phyloP scores from a whole-genome alignment of 345 rosid species.

The Murraya paniculata region DNA sequence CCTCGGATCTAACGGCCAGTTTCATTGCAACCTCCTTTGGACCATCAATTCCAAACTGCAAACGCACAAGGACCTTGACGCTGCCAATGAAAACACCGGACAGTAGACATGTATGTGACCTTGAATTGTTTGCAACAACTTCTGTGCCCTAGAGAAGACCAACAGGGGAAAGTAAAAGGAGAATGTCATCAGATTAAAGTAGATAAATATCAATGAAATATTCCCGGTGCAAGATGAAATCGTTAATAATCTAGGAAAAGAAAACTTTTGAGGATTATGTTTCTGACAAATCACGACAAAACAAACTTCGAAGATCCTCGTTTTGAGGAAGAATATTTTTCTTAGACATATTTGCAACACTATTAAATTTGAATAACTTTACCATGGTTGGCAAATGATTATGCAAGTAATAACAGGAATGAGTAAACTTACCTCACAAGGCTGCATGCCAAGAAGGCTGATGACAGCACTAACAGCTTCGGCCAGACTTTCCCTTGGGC shows the following conservation, averaged over 20 bases:
- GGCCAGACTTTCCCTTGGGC: conserved; percentile 80
- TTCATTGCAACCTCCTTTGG: conserved; percentile 90
- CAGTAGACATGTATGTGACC: conserved; percentile 86
- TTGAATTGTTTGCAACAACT: conserved; percentile 73
- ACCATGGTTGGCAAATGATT: neutral
- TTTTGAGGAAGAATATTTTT: neutral
- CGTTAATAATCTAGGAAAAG: neutral
- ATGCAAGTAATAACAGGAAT: neutral
- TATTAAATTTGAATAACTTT: neutral
- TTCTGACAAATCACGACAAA: neutral
- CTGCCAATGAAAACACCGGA: conserved; percentile 93
- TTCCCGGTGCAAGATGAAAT: neutral
- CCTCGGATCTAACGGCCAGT: conserved; percentile 79
- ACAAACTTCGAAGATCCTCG: neutral
- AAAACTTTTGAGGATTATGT: neutral
- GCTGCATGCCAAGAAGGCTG: conserved; percentile 97
- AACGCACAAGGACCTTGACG: conserved; percentile 69
- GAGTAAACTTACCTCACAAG: conserved; percentile 74
- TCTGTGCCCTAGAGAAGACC: conserved; percentile 70
- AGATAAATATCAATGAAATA: neutral
- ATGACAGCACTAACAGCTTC: conserved; percentile 89
- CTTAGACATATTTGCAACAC: neutral
- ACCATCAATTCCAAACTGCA: conserved; percentile 84
- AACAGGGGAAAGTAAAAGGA: neutral
- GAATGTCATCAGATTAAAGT: conserved; percentile 2